phyloP scores from a whole-genome alignment of 164 flowering plant genomes.

The Vitis rotundifolia region DNA sequence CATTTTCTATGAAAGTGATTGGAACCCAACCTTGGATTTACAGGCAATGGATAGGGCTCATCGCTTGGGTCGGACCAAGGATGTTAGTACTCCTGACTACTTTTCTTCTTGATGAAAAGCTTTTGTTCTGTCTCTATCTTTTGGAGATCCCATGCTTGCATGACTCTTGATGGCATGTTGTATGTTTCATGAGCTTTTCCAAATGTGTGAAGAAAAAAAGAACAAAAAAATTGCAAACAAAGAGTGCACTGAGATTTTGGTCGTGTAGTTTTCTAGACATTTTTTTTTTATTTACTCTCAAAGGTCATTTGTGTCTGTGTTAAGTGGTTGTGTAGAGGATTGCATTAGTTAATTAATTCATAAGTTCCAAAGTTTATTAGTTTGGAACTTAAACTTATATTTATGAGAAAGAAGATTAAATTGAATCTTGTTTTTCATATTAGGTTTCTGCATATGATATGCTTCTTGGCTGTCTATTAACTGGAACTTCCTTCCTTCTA shows the following conservation, averaged over 20 bases:
- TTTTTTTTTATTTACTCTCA: too few species aligned
- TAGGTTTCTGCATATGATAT: not conserved
- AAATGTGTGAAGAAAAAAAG: too few species aligned
- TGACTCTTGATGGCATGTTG: too few species aligned
- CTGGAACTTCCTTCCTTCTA: slow-evolving; percentile 2
- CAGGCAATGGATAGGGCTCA: slow-evolving; percentile 99
- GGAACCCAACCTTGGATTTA: slow-evolving; percentile 98
- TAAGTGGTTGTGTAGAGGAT: too few species aligned
- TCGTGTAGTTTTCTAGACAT: too few species aligned
- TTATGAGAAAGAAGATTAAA: not conserved
- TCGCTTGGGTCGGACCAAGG: slow-evolving; percentile 95
- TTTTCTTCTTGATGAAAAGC: not conserved
- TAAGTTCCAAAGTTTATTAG: too few species aligned
- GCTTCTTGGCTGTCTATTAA: not conserved
- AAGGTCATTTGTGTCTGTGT: too few species aligned
- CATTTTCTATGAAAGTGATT: slow-evolving; percentile 98
- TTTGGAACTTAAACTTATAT: too few species aligned
- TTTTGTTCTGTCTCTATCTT: not conserved
- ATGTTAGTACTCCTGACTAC: slow-evolving; percentile 53
- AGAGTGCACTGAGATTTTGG: too few species aligned
- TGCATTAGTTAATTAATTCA: too few species aligned
- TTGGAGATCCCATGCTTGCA: not conserved
- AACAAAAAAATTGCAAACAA: too few species aligned
- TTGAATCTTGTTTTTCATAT: not conserved
- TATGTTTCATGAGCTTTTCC: too few species aligned